A percentile compares a stretch with the other conserved stretches of the same genome.
These are phyloP conservation scores for Lasiosphaeria hispida DNA, from an alignment of 495 filamentous ascomycete genomes.

Conservation along the genomic window DNA sequence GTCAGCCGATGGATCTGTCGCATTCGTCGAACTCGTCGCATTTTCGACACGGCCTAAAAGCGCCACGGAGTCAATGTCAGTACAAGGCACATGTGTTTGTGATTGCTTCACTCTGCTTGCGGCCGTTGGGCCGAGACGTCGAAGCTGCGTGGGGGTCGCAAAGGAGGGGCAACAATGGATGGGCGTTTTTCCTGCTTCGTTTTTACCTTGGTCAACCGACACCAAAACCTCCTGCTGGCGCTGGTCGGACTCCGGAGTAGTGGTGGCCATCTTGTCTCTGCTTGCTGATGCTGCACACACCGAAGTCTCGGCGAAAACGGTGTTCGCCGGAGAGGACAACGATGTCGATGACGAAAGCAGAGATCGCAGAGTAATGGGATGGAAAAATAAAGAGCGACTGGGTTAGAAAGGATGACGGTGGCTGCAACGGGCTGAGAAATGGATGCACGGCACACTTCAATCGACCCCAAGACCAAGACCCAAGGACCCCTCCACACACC, in stretches of 20 bases:
- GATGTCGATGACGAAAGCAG: conserved; percentile 6
- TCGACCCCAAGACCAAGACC: too few relatives aligned
- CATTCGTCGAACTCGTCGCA: background rate
- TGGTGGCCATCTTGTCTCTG: conserved; percentile 19
- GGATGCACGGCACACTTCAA: too few relatives aligned
- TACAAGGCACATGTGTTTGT: conserved; percentile 12
- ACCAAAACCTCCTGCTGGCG: conserved; percentile 15
- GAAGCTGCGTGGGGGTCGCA: conserved; percentile 20
- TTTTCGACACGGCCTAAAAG: background rate
- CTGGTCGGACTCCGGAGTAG: conserved; percentile 17
- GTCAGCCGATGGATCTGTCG: conserved; percentile 23
- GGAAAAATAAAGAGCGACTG: too few relatives aligned
- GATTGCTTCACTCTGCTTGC: conserved; percentile 10
- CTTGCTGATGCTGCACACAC: background rate
- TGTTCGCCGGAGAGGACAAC: conserved; percentile 1
- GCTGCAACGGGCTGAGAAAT: background rate
- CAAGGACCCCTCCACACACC: too few relatives aligned
- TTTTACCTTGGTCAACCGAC: conserved; percentile 14
- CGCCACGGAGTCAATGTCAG: background rate
- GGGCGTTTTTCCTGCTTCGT: background rate
- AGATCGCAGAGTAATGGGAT: conserved; percentile 1
- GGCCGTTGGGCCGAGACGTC: background rate
- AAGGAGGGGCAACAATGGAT: conserved; percentile 21
- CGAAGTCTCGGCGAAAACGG: background rate
- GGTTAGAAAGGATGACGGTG: conserved; percentile 7